phyloP scores from a whole-genome alignment of 257 asterid species.

The Paraleonurus japonicus region DNA sequence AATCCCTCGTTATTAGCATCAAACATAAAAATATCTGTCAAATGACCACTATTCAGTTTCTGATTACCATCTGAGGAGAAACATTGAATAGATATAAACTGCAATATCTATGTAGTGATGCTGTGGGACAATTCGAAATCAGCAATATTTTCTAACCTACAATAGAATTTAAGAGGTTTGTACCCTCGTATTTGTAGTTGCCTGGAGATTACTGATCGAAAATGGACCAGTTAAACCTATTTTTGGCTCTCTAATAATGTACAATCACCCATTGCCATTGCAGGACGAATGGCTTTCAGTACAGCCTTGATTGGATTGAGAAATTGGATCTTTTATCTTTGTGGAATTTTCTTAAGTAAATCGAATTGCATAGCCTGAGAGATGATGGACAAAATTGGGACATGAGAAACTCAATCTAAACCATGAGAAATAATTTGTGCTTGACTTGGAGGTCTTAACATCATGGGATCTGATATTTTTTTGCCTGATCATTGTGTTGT shows the following conservation, averaged over 20 bases:
- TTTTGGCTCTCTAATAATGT: not conserved
- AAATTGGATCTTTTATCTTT: not conserved
- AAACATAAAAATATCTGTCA: not conserved
- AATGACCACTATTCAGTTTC: not conserved
- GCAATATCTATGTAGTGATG: not conserved
- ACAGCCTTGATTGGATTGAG: conserved; percentile 12
- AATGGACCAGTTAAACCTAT: too few relatives aligned
- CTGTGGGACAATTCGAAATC: not conserved
- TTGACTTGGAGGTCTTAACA: not conserved
- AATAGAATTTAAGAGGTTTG: not conserved
- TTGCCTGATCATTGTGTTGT: too few relatives aligned
- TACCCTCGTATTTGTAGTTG: not conserved
- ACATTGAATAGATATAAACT: not conserved
- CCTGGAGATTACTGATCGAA: too few relatives aligned
- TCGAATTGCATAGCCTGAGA: not conserved
- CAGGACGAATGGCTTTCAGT: not conserved
- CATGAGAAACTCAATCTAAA: too few relatives aligned
- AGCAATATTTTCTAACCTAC: not conserved
- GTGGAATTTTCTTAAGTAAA: not conserved
- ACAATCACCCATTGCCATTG: not conserved
- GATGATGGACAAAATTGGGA: not conserved
- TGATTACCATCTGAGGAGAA: not conserved
- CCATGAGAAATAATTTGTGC: not conserved
- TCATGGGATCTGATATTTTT: not conserved
- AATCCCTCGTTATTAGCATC: not conserved